Base-by-base conservation (phyloP, 805 yeast genomes). In the Myxozyma sirexii region DNA sequence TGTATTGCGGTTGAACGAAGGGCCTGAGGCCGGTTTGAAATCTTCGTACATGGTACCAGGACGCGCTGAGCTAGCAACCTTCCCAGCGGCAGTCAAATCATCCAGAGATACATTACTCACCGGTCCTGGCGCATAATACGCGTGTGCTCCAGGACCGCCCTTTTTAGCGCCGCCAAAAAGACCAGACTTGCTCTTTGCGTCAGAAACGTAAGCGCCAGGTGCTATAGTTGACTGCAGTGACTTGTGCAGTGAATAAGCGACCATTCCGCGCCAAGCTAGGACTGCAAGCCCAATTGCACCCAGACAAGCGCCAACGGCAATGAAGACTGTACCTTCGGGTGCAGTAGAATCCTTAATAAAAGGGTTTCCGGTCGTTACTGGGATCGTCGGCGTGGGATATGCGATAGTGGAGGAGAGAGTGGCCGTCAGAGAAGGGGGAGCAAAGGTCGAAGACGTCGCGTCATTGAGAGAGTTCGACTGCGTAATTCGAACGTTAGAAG, bases 251-350 rank as follows among this genome's bases (percentile, higher is more conserved):
- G 74, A 68, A 33, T 79, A 62, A 13, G 82, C 80, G 43, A 78
- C 75, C 24, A 81, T 71, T 23, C 80, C 67, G 65, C 86, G 82
- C 81, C 86, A 85, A 13, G 78, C 64, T 10, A 81, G 64, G 41
- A 86, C 77, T 0, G 78, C 79, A 2, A 85, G 62, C 21, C 85
- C 72, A 3, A 87, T 74, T 39, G 83, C 84, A 0, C 85, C 88
- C 3, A 85, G 83, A 39, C 85, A 77, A 10, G 86, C 77, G 1
- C 96, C 96, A 44, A 89, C 87, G 0, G 88, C 87, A 53, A 90
- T 90, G 74, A 89, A 90, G 1, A 90, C 91, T 0, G 94, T 87
- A 1, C 96, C 96, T 48, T 82, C 79, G 0, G 91, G 89, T 47
- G 79, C 77, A 21, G 69, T 69, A 4, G 84, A 73, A 47, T 76